Evolutionary conservation across 257 asterid genomes (phyloP), one percentile per base, ranked within the genome.

Genomic region (Nicotiana tomentosiformis): DNA sequence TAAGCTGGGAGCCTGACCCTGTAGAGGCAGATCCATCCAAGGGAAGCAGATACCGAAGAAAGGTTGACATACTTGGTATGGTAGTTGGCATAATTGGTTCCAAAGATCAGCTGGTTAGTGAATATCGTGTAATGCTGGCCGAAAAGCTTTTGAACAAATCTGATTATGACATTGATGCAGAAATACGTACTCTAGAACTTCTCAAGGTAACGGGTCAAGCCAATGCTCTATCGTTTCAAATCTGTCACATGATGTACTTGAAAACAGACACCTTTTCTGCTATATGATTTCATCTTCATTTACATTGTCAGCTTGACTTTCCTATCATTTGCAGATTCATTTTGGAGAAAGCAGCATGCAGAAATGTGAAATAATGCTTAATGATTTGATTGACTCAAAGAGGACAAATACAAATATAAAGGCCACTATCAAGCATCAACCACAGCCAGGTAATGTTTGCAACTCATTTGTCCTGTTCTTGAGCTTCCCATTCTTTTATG

Each of bases 341-440:
- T 96, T 96, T 89, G 99, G 99, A 77, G 99, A 96, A 94, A 89
- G 93, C 89, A 92, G 98, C 93, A 91, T 96, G 99, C 98, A 94
- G 89, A 92, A 88, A 86, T 96, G 99, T 86, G 99, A 96, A 90
- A 94, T 96, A 85, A 96, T 96, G 99, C 97, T 96, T 83, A 96
- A 96, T 88, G 99, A 96, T 89, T 89, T 96, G 77, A 96, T 96
- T 72, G 97, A 92, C 88, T 96, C 99, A 23, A 94, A 93, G 86
- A 91, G 99, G 91, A 96, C 94, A 18, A 96, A 94, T 82, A 87
- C 98, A 85, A 96, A 93, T 88, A 91, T 96, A 70, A 93, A 94
- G 91, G 95, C 97, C 77, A 91, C 94, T 70, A 82, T 90, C 69
- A 92, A 90, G 77, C 87, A 90, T 84, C 94, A 88, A 87, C 81